A percentile compares a stretch with the other conserved stretches of the same genome.
phyloP scores from a whole-genome alignment of 306 rosid species.

The Spatholobus suberectus region DNA sequence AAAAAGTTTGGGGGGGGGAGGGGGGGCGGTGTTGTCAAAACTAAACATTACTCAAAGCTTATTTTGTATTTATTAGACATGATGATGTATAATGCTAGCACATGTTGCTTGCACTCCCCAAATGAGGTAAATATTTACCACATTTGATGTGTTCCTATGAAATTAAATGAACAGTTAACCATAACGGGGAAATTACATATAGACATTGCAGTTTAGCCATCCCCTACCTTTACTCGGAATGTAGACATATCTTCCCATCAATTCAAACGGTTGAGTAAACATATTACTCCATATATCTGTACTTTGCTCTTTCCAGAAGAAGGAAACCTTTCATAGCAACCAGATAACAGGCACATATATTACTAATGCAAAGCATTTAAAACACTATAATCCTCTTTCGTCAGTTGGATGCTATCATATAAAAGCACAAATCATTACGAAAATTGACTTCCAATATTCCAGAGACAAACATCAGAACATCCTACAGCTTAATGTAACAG shows the following conservation, averaged over 20 bases:
- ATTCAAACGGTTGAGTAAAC: background rate
- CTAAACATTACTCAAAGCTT: too few species aligned
- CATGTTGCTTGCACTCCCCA: too few species aligned
- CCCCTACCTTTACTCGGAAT: background rate
- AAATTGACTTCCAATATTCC: constrained; percentile 20
- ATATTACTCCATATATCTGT: background rate
- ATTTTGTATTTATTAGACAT: too few species aligned
- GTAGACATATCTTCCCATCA: background rate
- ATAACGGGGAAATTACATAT: background rate
- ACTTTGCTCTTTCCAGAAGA: background rate
- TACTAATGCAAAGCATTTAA: background rate
- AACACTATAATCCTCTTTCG: background rate
- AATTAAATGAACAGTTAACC: too few species aligned
- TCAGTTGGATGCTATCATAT: background rate
- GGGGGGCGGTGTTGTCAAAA: too few species aligned
- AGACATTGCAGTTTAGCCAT: too few species aligned
- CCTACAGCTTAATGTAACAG: background rate
- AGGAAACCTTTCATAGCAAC: background rate
- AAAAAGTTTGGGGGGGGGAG: too few species aligned
- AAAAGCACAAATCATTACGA: background rate
- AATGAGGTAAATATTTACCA: too few species aligned
- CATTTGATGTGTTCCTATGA: too few species aligned
- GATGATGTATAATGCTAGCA: too few species aligned
- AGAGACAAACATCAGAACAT: constrained; percentile 11
- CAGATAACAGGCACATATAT: background rate